Conservation (phyloP, 2,329 filamentous ascomycete genomes). For the Xylaria digitata region DNA sequence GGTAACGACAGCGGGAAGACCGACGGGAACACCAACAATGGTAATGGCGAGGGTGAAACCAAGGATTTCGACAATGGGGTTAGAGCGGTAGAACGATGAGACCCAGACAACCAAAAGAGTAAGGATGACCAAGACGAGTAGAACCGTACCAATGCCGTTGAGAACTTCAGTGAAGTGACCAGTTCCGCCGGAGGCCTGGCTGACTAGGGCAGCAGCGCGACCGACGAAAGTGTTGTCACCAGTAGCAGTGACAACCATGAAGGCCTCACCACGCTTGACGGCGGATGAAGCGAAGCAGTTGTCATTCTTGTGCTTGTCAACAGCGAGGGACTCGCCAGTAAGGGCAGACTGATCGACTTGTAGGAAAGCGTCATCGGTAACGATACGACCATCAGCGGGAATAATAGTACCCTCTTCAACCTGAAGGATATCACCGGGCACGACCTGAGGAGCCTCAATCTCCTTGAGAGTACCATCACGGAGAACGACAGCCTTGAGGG, state of each 20-base stretch:
- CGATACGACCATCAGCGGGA: slow-evolving; percentile 86
- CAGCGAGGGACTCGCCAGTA: slow-evolving; percentile 90
- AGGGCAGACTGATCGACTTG: slow-evolving; percentile 94
- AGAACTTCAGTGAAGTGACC: slow-evolving; percentile 94
- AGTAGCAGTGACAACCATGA: slow-evolving; percentile 83
- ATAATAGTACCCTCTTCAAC: slow-evolving; percentile 93
- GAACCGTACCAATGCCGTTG: slow-evolving; percentile 84
- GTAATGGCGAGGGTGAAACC: slow-evolving; percentile 89
- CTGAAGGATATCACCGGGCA: slow-evolving; percentile 89
- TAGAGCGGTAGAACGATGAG: slow-evolving; percentile 87
- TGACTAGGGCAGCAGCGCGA: slow-evolving; percentile 86
- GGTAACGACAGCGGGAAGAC: slow-evolving; percentile 91
- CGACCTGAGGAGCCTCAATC: slow-evolving; percentile 83
- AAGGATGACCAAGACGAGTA: slow-evolving; percentile 82
- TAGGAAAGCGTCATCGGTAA: slow-evolving; percentile 84
- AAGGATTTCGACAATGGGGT: slow-evolving; percentile 81
- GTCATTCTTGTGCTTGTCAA: slow-evolving; percentile 87
- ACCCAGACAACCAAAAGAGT: slow-evolving; percentile 88
- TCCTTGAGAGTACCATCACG: slow-evolving; percentile 83
- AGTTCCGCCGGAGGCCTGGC: slow-evolving; percentile 75
- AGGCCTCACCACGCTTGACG: slow-evolving; percentile 90
- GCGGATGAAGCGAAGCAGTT: slow-evolving; percentile 86
- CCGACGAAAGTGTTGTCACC: slow-evolving; percentile 93
- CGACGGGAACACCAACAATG: slow-evolving; percentile 91
- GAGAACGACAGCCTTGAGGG: slow-evolving; percentile 86